Evolutionary conservation across 2,329 filamentous ascomycete species (phyloP).

Genomic region (Aspergillus ochraceus): DNA sequence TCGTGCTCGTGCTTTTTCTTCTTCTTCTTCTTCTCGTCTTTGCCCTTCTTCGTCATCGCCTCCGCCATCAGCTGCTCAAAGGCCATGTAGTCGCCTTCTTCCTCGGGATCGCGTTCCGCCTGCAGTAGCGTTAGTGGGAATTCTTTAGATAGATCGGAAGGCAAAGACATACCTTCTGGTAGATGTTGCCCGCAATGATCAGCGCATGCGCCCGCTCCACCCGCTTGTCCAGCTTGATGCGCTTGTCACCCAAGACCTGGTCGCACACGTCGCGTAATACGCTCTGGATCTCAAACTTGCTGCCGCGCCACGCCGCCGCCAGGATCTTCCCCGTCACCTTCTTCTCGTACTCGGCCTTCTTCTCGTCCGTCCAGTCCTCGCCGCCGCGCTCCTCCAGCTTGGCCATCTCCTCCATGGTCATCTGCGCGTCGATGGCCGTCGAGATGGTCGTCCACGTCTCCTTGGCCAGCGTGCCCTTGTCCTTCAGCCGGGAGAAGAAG

Average conservation of each 20-base stretch:
- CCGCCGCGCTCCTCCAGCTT: conserved; percentile 91
- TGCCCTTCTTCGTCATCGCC: conserved; percentile 90
- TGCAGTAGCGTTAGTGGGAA: conserved; percentile 40
- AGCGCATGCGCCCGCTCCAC: conserved; percentile 89
- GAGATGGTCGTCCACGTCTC: conserved; percentile 98
- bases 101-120: conserved; percentile 86
- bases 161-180: conserved; percentile 67
- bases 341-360: conserved; percentile 91
- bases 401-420: conserved; percentile 99
- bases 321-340: conserved; percentile 97
- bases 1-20: conserved; percentile 43
- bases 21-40: conserved; percentile 72
- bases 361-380: conserved; percentile 98
- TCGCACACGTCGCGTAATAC: conserved; percentile 95
- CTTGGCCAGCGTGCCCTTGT: conserved; percentile 95
- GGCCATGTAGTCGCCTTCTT: conserved; percentile 97
- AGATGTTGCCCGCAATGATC: conserved; percentile 84
- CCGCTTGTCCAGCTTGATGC: conserved; percentile 78
- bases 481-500: conserved; percentile 90
- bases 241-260: conserved; percentile 74
- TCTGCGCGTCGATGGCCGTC: conserved; percentile 92
- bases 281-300: conserved; percentile 97
- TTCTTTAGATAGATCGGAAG: not conserved
- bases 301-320: conserved; percentile 92
- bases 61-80: conserved; percentile 98